phyloP scores from a whole-genome alignment of 148 eudicot genomes.

The Chenopodium suecicum region DNA sequence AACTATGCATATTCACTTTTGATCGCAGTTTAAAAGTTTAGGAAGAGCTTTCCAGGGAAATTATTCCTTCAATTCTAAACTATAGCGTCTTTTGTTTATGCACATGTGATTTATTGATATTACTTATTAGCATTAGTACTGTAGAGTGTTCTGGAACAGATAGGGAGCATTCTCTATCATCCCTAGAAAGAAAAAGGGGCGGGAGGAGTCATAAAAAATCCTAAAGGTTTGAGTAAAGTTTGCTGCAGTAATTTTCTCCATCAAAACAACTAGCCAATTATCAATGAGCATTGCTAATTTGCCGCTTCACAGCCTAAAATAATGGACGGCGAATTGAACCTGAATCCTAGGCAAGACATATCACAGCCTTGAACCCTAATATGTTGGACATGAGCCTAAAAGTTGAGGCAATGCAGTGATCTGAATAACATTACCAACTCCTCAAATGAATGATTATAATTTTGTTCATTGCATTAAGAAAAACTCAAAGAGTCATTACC shows the following conservation, averaged over 20 bases:
- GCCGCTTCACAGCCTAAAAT: neutral
- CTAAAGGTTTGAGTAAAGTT: no score
- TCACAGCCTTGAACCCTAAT: neutral
- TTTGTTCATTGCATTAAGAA: neutral
- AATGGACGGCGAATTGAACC: neutral
- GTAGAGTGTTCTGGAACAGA: no score
- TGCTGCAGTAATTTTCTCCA: no score
- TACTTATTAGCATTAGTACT: no score
- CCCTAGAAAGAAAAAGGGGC: no score
- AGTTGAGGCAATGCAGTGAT: neutral
- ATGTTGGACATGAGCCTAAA: neutral
- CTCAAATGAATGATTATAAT: neutral
- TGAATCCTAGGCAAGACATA: neutral
- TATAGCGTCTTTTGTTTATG: no score
- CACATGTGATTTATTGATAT: no score
- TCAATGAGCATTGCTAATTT: neutral
- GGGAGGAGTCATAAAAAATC: no score
- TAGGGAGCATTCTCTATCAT: no score
- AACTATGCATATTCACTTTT: neutral
- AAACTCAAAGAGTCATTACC: conserved; percentile 32
- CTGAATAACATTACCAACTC: neutral
- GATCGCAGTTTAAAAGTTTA: neutral
- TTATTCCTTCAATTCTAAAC: neutral
- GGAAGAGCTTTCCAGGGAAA: neutral
- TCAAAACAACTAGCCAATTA: neutral